Percentiles rank a stretch among this genome's conserved stretches.
These are phyloP conservation scores for Meira nashicola DNA, from an alignment of 1,284 basidiomycete genomes.

Conservation along the genomic window DNA sequence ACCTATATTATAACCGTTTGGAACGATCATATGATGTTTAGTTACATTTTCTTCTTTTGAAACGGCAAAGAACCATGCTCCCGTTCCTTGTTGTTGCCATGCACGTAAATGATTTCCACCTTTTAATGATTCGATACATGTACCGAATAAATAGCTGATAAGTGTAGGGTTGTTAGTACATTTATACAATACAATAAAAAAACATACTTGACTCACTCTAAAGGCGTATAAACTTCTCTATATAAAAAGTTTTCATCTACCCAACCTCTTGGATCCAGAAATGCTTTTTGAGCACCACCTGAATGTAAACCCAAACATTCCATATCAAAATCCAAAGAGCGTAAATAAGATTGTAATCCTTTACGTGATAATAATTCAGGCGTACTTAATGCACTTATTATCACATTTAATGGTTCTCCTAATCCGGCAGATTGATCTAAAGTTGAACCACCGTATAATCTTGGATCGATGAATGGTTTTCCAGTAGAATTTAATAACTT, in stretches of 20 bases:
- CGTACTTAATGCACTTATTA: slow-evolving; percentile 18
- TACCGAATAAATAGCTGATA: slow-evolving; percentile 17
- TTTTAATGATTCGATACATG: slow-evolving; percentile 16
- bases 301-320: slow-evolving; percentile 21
- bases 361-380: slow-evolving; percentile 18
- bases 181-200: not conserved
- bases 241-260: slow-evolving; percentile 35
- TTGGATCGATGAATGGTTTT: slow-evolving; percentile 32
- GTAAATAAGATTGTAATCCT: slow-evolving; percentile 19
- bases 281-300: slow-evolving; percentile 31
- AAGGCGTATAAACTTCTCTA: slow-evolving; percentile 32
- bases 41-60: slow-evolving; percentile 47
- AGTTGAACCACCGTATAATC: slow-evolving; percentile 27
- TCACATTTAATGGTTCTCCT: slow-evolving; percentile 23
- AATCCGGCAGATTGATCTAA: slow-evolving; percentile 27
- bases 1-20: slow-evolving; percentile 52
- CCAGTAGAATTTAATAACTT: slow-evolving; percentile 20
- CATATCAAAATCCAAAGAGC: slow-evolving; percentile 19
- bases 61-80: slow-evolving; percentile 53
- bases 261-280: slow-evolving; percentile 27
- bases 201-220: slow-evolving; percentile 15
- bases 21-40: slow-evolving; percentile 46
- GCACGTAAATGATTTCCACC: slow-evolving; percentile 19
- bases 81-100: slow-evolving; percentile 45
- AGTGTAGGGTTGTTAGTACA: not conserved